Conservation (phyloP, 2,329 filamentous ascomycete species). For the Aspergillus sp. region DNA sequence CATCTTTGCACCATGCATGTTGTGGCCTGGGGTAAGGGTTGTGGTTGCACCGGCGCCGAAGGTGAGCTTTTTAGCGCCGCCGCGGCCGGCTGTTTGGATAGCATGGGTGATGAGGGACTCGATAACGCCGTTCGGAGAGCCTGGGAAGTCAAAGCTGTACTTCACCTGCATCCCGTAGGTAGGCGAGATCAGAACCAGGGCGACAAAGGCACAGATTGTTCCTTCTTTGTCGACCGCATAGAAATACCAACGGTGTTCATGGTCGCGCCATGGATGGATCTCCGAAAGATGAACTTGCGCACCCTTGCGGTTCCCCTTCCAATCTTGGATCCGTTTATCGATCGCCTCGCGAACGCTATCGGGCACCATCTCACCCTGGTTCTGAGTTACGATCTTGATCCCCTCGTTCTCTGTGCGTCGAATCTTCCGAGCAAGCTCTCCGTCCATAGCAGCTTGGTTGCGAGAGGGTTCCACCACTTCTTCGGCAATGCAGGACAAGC, state of each 20-base stretch:
- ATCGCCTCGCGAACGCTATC: conserved; percentile 68
- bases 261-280: conserved; percentile 83
- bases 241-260: conserved; percentile 80
- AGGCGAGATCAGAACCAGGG: conserved; percentile 77
- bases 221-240: conserved; percentile 73
- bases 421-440: conserved; percentile 70
- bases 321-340: conserved; percentile 72
- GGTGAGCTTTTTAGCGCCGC: conserved; percentile 68
- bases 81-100: conserved; percentile 59
- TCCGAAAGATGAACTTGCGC: conserved; percentile 88
- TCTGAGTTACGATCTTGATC: conserved; percentile 73
- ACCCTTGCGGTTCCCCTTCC: conserved; percentile 77
- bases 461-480: conserved; percentile 77
- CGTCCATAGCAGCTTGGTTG: conserved; percentile 65
- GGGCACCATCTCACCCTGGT: conserved; percentile 61
- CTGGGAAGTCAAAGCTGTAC: conserved; percentile 92
- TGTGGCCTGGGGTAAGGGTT: conserved; percentile 74
- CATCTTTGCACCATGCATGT: conserved; percentile 76
- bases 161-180: conserved; percentile 90
- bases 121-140: conserved; percentile 80
- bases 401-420: conserved; percentile 79
- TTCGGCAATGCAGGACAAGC: conserved; percentile 82
- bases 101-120: conserved; percentile 77
- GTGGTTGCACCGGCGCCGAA: conserved; percentile 81
- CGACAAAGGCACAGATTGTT: conserved; percentile 73